Conservation (phyloP, 192 early-diverging fungal species). For the Backusella parvicylindrica region DNA sequence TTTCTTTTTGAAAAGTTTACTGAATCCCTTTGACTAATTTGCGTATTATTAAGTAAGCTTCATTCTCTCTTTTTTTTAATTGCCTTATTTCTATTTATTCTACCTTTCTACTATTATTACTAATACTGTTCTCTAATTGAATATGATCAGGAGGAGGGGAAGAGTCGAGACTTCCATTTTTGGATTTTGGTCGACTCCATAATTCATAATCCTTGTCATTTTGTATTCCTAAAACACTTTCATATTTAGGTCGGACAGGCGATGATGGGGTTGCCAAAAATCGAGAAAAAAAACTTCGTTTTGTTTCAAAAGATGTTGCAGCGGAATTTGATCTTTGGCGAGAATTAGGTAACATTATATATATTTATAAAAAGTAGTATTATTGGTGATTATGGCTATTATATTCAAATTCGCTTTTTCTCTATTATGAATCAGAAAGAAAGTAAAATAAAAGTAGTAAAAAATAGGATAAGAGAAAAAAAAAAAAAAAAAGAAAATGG, state of each 20-base stretch:
- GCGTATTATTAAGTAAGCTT: background rate
- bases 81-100: background rate
- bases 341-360: conserved; percentile 21
- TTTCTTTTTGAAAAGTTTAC: conserved; percentile 20
- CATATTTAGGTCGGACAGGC: background rate
- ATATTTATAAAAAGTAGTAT: background rate
- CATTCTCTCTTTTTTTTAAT: background rate
- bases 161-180: background rate
- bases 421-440: conserved; percentile 1
- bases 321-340: conserved; percentile 7
- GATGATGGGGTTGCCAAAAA: background rate
- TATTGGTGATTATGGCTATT: background rate
- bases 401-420: background rate
- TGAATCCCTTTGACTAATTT: background rate
- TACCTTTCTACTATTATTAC: background rate
- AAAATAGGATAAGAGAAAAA: background rate
- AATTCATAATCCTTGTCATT: conserved; percentile 8
- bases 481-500: background rate
- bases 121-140: background rate
- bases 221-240: conserved; percentile 5
- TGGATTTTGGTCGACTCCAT: background rate
- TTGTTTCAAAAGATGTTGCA: background rate
- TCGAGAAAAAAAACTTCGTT: conserved; percentile 7
- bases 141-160: background rate
- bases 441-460: conserved; percentile 6